Percentiles rank a stretch among this genome's conserved stretches.
These are phyloP conservation scores for Alopecurus myosuroides DNA, from an alignment of 176 grass and related monocot genomes.

Conservation along the genomic window DNA sequence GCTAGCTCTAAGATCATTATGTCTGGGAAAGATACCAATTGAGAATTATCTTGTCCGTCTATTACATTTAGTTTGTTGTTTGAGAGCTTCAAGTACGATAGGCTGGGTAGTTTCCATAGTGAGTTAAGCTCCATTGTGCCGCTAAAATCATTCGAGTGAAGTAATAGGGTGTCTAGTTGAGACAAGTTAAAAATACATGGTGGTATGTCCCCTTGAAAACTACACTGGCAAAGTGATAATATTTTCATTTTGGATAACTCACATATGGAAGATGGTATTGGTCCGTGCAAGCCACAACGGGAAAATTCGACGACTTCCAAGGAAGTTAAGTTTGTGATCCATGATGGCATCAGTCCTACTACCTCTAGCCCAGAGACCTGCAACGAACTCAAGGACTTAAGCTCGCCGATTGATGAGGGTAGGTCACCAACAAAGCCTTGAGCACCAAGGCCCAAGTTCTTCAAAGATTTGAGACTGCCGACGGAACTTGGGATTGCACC, in stretches of 20 bases:
- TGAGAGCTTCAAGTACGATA: conserved; percentile 22
- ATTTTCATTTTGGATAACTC: conserved; percentile 12
- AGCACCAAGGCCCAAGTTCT: not conserved
- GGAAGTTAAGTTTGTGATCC: not conserved
- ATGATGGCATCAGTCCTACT: not conserved
- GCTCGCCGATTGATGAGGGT: not conserved
- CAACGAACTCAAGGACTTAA: not conserved
- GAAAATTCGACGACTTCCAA: not conserved
- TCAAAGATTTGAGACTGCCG: conserved; percentile 20
- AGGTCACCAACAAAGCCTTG: not conserved
- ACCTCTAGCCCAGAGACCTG: not conserved
- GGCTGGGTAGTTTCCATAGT: conserved; percentile 25
- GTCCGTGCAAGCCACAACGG: conserved; percentile 26
- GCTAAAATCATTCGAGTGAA: conserved; percentile 39
- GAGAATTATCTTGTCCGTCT: conserved; percentile 27
- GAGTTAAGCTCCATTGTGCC: conserved; percentile 30
- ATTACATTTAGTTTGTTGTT: conserved; percentile 35
- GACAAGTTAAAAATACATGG: conserved; percentile 28
- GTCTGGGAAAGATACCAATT: not conserved
- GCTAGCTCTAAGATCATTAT: not conserved
- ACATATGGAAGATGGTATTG: conserved; percentile 20
- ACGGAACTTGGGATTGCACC: conserved; percentile 19
- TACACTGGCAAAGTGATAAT: not conserved
- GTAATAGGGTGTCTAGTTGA: conserved; percentile 11
- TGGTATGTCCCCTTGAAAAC: conserved; percentile 24